Base-by-base conservation (phyloP, 352 stramenopile species). In the Aphanomyces cochlioides region DNA sequence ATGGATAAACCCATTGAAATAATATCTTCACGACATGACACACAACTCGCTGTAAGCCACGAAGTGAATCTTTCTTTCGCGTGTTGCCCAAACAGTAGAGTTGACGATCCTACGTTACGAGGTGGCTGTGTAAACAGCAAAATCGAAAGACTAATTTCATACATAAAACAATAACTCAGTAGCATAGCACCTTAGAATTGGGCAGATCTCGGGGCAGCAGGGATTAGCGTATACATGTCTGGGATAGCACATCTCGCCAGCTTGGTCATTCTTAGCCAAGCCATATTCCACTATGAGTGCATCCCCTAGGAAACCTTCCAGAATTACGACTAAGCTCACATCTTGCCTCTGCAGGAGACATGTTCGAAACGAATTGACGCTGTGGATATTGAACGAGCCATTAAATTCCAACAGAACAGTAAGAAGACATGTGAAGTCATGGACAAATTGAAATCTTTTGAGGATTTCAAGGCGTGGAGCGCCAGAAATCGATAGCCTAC, bases 211-310 rank as follows among this genome's bases (percentile, higher is more conserved):
- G 50, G 50, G 50, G 5, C 6, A 43, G 4, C 17, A 17, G 43
- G 43, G 40, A 36, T 56, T 56, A 41, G 50, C 50, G 17, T 58
- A 58, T 12, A 58, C 17, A 58, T 36, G 50, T 12, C 50, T 12
- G 43, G 43, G 43, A 50, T 50, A 50, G 43, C 43, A 50, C 43
- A 50, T 50, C 43, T 50, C 43, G 43, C 43, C 43, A 50, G 43
- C 17, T n/a, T 50, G 43, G 43, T 50, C 43, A n/a, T 50, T 50
- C 17, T 50, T 50, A n/a, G 43, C 43, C 10, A 50, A n/a, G 10
- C 43, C 43, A 50, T n/a, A 50, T 50, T 50, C 43, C 10, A 50
- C 43, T n/a, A 50, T n/a, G 10, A 50, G 17, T 50, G 43, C 43
- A n/a, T 50, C 43, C 10, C 43, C 43, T 50, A 50, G 10, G 2